Conservation (phyloP, 2,329 filamentous ascomycete species). For the Penicillium italicum region DNA sequence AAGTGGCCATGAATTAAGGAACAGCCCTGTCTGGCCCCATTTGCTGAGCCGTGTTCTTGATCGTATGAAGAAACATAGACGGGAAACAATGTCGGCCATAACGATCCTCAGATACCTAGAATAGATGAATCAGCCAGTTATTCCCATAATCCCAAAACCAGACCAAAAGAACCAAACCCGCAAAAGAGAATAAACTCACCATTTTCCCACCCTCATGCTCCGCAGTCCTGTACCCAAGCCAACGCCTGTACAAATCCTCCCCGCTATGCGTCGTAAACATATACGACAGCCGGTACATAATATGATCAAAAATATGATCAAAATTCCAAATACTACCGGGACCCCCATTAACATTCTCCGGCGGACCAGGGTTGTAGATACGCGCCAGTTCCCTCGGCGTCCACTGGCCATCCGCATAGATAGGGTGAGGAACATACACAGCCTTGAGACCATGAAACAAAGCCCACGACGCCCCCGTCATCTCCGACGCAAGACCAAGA, state of each 20-base stretch:
- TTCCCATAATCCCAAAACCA: background rate
- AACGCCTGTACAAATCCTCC: slow-evolving; percentile 54
- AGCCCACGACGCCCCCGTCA: slow-evolving; percentile 69
- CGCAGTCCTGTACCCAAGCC: slow-evolving; percentile 44
- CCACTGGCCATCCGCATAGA: slow-evolving; percentile 57
- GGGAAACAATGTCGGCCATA: slow-evolving; percentile 26
- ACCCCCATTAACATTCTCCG: slow-evolving; percentile 50
- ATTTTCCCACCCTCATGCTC: slow-evolving; percentile 18
- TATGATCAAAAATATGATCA: slow-evolving; percentile 29
- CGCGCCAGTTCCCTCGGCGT: slow-evolving; percentile 52
- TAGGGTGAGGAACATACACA: slow-evolving; percentile 60
- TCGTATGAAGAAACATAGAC: slow-evolving; percentile 25
- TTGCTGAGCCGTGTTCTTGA: slow-evolving; percentile 21
- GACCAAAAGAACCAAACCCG: background rate
- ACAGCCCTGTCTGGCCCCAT: slow-evolving; percentile 22
- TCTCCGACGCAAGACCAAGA: slow-evolving; percentile 71
- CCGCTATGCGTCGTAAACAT: slow-evolving; percentile 35
- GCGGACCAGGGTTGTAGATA: slow-evolving; percentile 53
- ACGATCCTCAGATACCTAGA: slow-evolving; percentile 14
- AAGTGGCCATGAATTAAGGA: slow-evolving; percentile 3
- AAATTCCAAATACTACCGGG: slow-evolving; percentile 39
- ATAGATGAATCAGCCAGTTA: background rate
- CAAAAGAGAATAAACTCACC: slow-evolving; percentile 5
- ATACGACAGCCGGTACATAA: slow-evolving; percentile 27
- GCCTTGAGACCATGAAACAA: slow-evolving; percentile 76